phyloP scores from a whole-genome alignment of 768 basidiomycete genomes.

The Coprinopsis cinerea region DNA sequence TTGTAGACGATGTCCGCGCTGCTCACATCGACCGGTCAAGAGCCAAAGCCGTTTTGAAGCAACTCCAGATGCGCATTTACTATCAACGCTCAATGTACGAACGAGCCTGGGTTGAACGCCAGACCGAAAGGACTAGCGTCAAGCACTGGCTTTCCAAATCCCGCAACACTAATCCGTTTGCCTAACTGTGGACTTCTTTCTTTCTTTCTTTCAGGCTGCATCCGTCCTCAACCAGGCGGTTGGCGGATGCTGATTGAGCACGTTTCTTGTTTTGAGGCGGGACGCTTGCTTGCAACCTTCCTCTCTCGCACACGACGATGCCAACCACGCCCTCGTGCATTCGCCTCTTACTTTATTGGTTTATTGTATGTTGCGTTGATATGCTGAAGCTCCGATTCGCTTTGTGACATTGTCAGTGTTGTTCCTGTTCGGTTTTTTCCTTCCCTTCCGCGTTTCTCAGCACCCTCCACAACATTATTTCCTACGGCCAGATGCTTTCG shows the following conservation, averaged over 20 bases:
- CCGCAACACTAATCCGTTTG: not conserved
- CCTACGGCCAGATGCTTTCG: too few relatives aligned
- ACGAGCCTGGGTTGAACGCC: not conserved
- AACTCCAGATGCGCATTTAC: conserved; percentile 53
- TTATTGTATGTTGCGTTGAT: not conserved
- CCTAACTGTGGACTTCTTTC: not conserved
- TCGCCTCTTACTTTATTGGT: not conserved
- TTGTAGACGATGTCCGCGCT: conserved; percentile 63
- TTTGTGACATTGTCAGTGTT: not conserved
- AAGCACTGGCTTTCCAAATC: not conserved
- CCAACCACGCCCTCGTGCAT: too few relatives aligned
- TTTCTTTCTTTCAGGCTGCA: not conserved
- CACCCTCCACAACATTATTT: too few relatives aligned
- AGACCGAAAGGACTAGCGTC: not conserved
- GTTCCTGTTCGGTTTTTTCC: not conserved
- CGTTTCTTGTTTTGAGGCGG: too few relatives aligned
- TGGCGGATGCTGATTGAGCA: too few relatives aligned
- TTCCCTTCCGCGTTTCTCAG: not conserved
- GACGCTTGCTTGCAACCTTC: too few relatives aligned
- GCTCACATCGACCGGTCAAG: conserved; percentile 72
- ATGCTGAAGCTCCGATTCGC: not conserved
- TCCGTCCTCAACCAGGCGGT: too few relatives aligned
- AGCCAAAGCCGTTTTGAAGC: conserved; percentile 63
- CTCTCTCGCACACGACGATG: too few relatives aligned
- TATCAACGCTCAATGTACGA: conserved; percentile 37